phyloP scores from a whole-genome alignment of 164 flowering plant species.

The Euptelea pleiosperma region DNA sequence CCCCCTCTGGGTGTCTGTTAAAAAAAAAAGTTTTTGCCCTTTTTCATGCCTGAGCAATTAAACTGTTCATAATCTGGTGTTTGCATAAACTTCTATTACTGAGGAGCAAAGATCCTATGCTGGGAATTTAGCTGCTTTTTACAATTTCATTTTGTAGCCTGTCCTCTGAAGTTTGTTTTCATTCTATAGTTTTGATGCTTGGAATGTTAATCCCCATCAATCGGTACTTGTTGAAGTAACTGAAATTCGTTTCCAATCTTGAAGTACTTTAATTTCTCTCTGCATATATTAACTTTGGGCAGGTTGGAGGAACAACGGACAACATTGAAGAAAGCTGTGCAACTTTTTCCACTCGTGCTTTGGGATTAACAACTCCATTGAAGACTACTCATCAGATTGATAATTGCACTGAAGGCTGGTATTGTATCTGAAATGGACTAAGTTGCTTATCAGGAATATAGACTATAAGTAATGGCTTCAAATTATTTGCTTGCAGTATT shows the following conservation, averaged over 20 bases:
- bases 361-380: slow-evolving; percentile 60
- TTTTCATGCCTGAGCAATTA: neutral
- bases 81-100: neutral
- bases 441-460: neutral
- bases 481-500: slow-evolving; percentile 53
- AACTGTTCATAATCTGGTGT: neutral
- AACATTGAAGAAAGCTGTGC: slow-evolving; percentile 95
- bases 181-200: no score
- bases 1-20: no score
- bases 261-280: neutral
- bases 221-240: no score
- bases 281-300: slow-evolving; percentile 11
- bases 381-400: slow-evolving; percentile 96
- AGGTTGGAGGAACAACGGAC: slow-evolving; percentile 96
- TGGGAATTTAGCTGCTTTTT: no score
- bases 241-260: no score
- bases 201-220: no score
- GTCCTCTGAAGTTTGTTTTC: no score
- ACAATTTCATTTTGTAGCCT: no score
- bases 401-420: slow-evolving; percentile 98
- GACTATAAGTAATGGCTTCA: slow-evolving; percentile 12
- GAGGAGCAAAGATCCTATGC: neutral
- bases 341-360: slow-evolving; percentile 86
- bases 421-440: slow-evolving; percentile 10
- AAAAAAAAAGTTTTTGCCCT: no score